Evolutionary conservation across 257 asterid genomes (phyloP).

Genomic region (Solanum gracilifrons): DNA sequence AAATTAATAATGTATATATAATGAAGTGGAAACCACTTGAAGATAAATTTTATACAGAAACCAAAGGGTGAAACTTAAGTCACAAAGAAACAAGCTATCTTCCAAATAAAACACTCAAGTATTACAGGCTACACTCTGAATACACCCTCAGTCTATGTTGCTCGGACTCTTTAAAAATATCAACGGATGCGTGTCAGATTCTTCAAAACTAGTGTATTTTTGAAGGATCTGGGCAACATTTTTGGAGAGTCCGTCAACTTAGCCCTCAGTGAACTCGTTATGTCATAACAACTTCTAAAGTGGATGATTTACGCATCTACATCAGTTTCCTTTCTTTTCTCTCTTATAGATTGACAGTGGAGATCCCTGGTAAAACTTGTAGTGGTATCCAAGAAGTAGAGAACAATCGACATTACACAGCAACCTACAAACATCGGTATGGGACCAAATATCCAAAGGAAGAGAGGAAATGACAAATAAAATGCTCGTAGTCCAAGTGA

Average conservation of each 20-base stretch:
- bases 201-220: no score
- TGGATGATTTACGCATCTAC: conserved; percentile 19
- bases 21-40: neutral
- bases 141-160: neutral
- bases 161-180: no score
- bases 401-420: conserved; percentile 33
- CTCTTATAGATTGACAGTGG: conserved; percentile 25
- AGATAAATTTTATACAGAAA: neutral
- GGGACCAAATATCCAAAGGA: conserved; percentile 74
- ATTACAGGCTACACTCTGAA: neutral
- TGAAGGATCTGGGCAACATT: no score
- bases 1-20: neutral
- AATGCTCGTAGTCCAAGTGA: conserved; percentile 67
- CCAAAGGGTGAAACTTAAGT: neutral
- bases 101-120: neutral
- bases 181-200: no score
- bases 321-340: conserved; percentile 10
- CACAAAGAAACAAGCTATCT: neutral
- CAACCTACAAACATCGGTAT: conserved; percentile 68
- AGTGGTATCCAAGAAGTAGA: conserved; percentile 69
- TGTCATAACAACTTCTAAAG: neutral
- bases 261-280: neutral
- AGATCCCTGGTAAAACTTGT: conserved; percentile 48
- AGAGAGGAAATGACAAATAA: conserved; percentile 75
- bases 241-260: no score